phyloP scores from a whole-genome alignment of 2,329 filamentous ascomycete genomes.

The Periconia sp. region DNA sequence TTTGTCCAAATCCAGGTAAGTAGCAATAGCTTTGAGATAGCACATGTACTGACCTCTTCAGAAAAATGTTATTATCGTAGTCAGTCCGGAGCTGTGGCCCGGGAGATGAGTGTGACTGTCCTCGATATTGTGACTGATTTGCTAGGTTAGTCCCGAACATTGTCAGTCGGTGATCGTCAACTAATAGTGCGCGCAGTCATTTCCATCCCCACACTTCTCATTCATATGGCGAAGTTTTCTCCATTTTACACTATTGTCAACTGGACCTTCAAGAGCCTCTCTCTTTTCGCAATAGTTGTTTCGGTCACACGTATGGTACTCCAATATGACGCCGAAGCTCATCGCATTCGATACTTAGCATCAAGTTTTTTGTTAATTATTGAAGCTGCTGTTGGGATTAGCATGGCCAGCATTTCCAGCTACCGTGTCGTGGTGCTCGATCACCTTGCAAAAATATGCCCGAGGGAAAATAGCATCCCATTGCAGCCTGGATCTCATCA shows the following conservation, averaged over 20 bases:
- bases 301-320: conserved; percentile 16
- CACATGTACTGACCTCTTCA: conserved; percentile 6
- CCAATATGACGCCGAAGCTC: conserved; percentile 11
- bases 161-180: neutral
- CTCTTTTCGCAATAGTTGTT: conserved; percentile 17
- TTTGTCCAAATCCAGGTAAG: conserved; percentile 15
- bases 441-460: conserved; percentile 1
- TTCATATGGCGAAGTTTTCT: conserved; percentile 21
- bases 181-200: conserved; percentile 15
- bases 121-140: conserved; percentile 22
- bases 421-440: conserved; percentile 12
- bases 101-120: conserved; percentile 14
- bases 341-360: conserved; percentile 15
- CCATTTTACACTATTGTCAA: conserved; percentile 18
- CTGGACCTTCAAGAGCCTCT: conserved; percentile 19
- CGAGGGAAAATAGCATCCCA: too few relatives aligned
- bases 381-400: conserved; percentile 16
- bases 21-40: neutral
- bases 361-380: conserved; percentile 17
- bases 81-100: conserved; percentile 3
- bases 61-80: conserved; percentile 17
- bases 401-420: conserved; percentile 22
- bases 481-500: too few relatives aligned
- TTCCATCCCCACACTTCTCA: conserved; percentile 16
- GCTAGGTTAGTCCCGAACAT: conserved; percentile 13